phyloP scores from a whole-genome alignment of 2,329 filamentous ascomycete genomes.

The Phyllachora maydis region DNA sequence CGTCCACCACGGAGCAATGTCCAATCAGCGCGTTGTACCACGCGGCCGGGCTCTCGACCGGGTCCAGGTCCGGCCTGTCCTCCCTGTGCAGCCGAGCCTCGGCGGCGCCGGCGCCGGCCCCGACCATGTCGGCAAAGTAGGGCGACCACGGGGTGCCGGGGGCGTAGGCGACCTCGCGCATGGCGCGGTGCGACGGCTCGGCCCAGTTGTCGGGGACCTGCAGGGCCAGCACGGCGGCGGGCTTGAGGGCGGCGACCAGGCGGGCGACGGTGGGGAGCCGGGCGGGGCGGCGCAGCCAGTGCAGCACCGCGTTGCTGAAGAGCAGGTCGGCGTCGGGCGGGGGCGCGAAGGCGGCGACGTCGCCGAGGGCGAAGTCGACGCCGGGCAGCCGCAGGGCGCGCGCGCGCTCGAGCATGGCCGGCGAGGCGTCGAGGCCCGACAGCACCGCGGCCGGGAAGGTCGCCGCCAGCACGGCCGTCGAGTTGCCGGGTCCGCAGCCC shows the following conservation, averaged over 20 bases:
- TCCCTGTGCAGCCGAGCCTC: slow-evolving; percentile 8
- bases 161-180: slow-evolving; percentile 20
- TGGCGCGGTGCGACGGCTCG: slow-evolving; percentile 25
- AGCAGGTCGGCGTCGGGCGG: slow-evolving; percentile 17
- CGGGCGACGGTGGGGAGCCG: slow-evolving; percentile 22
- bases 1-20: slow-evolving; percentile 18
- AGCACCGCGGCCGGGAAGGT: slow-evolving; percentile 24
- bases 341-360: slow-evolving; percentile 19
- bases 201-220: slow-evolving; percentile 19
- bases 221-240: slow-evolving; percentile 14
- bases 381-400: slow-evolving; percentile 14
- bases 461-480: slow-evolving; percentile 23
- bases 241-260: slow-evolving; percentile 16
- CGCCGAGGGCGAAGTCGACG: slow-evolving; percentile 21
- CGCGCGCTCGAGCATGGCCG: slow-evolving; percentile 32
- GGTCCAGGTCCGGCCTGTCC: slow-evolving; percentile 17
- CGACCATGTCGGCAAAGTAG: slow-evolving; percentile 4
- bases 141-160: slow-evolving; percentile 6
- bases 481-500: slow-evolving; percentile 40
- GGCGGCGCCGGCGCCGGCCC: too few relatives aligned
- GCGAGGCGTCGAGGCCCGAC: slow-evolving; percentile 30
- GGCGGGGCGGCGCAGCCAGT: slow-evolving; percentile 25
- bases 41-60: slow-evolving; percentile 21
- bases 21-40: slow-evolving; percentile 27
- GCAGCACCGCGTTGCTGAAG: slow-evolving; percentile 36